Base-by-base conservation (phyloP, 192 early-diverging fungal species). In the Coemansia sp. region DNA sequence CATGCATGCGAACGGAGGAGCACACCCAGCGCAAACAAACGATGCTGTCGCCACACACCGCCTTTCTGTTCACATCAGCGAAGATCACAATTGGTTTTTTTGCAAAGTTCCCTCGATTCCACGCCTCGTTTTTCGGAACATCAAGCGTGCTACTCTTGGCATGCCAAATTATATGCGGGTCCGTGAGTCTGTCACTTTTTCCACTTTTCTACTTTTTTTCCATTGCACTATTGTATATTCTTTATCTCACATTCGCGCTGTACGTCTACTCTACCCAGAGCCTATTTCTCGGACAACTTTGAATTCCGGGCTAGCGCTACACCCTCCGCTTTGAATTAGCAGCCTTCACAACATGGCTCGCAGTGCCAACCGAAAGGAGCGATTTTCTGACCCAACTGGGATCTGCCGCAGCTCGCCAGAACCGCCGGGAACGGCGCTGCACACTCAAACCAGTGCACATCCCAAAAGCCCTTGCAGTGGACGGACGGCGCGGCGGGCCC, bases 61-160 rank as follows among this genome's bases (percentile, higher is more conserved):
- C 25, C 23, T 47, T 60, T 7, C 20, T 20, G 43, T 41, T 41
- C 39, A 41, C 39, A 41, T 16, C 57, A 59, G 57, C 35, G 36
- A 38, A 60, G 59, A 47, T 47, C 43, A 47, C 43, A 47, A 47
- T 47, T 8, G 18, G 3, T 62, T 42, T 61, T 8, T 42, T 61
- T 14, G 18, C 28, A 23, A 31, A 28, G 43, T 31, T 66, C 53
- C 53, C 53, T 61, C 13, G 33, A 53, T 65, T 61, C 60, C 42
- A 64, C 42, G 62, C 61, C 57, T 58, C 33, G 13, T 55, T 35
- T 57, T 56, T 21, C 52, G 31, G 31, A 31, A 53, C 13, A 28
- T 48, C 50, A 33, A 43, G 41, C 43, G 23, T 41, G 23, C 14
- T 25, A 14, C 48, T 20, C 50, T 28, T 62, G n/a, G 31, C 39